Evolutionary conservation across 78 protist genomes (phyloP).

Genomic region (Pelomyxa schiedti): DNA sequence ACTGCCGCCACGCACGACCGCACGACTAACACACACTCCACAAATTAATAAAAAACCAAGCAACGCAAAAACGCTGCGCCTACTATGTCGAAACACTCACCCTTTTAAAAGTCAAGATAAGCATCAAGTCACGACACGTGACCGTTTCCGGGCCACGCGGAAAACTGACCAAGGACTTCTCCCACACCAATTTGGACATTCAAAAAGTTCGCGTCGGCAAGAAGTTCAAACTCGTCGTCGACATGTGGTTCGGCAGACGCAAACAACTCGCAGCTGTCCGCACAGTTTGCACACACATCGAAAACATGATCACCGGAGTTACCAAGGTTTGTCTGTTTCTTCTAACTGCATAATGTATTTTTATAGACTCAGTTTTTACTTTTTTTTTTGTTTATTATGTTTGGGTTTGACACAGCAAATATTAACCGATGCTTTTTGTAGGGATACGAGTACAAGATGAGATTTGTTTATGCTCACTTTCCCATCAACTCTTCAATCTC

Average conservation of each 20-base stretch:
- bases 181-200: conserved; percentile 76
- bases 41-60: too few relatives aligned
- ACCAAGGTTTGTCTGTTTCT: conserved; percentile 38
- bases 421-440: background rate
- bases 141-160: conserved; percentile 95
- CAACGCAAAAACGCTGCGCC: too few relatives aligned
- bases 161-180: conserved; percentile 64
- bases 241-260: conserved; percentile 77
- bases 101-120: conserved; percentile 32
- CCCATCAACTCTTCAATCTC: conserved; percentile 83
- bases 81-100: too few relatives aligned
- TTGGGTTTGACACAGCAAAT: too few relatives aligned
- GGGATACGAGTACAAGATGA: conserved; percentile 98
- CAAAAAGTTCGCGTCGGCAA: background rate
- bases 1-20: too few relatives aligned
- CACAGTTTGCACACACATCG: conserved; percentile 79
- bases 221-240: background rate
- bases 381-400: too few relatives aligned
- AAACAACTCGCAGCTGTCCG: conserved; percentile 81
- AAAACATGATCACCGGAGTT: conserved; percentile 97
- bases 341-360: background rate
- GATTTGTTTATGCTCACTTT: conserved; percentile 95
- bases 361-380: too few relatives aligned
- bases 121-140: conserved; percentile 59
- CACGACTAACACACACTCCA: too few relatives aligned